phyloP scores from a whole-genome alignment of 352 stramenopile genomes.

The Thraustochytrium striatum region DNA sequence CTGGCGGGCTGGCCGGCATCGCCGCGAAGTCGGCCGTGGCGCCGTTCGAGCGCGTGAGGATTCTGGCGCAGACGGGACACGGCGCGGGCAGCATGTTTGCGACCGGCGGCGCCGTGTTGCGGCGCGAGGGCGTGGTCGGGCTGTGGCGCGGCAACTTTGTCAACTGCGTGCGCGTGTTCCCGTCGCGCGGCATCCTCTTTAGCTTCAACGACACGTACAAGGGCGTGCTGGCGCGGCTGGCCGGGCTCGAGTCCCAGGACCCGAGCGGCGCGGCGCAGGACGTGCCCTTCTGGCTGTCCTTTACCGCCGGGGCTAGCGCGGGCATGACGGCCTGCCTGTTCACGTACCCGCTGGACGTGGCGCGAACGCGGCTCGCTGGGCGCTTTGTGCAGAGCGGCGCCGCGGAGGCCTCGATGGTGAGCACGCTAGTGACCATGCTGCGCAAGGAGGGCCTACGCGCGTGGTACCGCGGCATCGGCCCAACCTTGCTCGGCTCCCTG shows the following conservation, averaged over 20 bases:
- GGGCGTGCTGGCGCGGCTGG: constrained; percentile 7
- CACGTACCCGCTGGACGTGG: constrained; percentile 74
- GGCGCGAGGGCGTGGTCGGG: constrained; percentile 65
- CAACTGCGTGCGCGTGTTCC: constrained; percentile 70
- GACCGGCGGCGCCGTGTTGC: constrained; percentile 60
- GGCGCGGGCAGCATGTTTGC: background rate
- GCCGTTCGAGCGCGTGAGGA: constrained; percentile 51
- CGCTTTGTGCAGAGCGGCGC: constrained; percentile 56
- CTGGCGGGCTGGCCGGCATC: constrained; percentile 48
- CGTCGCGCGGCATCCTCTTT: constrained; percentile 69
- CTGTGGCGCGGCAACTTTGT: constrained; percentile 71
- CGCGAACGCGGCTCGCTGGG: constrained; percentile 63
- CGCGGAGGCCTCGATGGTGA: constrained; percentile 58
- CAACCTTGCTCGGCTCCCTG: constrained; percentile 66
- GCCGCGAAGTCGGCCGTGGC: constrained; percentile 49
- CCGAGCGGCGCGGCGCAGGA: background rate
- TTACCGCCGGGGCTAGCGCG: constrained; percentile 63
- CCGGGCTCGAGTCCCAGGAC: no score
- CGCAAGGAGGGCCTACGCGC: constrained; percentile 62
- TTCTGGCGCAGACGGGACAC: constrained; percentile 49
- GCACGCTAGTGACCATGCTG: constrained; percentile 61
- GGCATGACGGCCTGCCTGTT: constrained; percentile 63
- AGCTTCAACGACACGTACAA: constrained; percentile 67
- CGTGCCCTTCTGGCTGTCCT: constrained; percentile 54
- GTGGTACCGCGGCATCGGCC: constrained; percentile 64